Base-by-base conservation (phyloP, 2,329 filamentous ascomycete genomes). In the Metarhizium humberi region DNA sequence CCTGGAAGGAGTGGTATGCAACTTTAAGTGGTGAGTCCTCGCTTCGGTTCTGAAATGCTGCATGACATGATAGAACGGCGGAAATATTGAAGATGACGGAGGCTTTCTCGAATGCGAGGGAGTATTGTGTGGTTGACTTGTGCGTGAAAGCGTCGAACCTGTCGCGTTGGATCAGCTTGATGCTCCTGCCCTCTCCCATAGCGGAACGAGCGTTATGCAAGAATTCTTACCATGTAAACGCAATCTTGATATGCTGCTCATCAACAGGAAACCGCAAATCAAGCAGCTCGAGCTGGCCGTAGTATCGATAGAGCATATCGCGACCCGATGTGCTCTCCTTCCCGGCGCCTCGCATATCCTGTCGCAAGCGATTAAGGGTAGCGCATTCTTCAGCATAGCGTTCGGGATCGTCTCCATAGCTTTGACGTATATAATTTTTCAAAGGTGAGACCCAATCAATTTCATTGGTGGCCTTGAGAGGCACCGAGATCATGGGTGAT, bases 131-230 rank as follows among this genome's bases (percentile, higher is more conserved):
- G 4, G 94, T 99, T n/a, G 91, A 82, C 67, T 97, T 96, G 70
- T 96, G 92, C 48, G 94, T 99, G 69, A 99, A 99, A n/a, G 95
- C 94, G 71, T 99, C 94, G 74, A 95, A 97, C 91, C 91, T 96
- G 47, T 59, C 54, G 63, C 6, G 4, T 8, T 57, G 20, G 56
- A 51, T 59, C 43, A 55, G 52, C 47, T 14, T 30, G 11, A 10
- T 30, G 45, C 25, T 18, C 13, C 25, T 16, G 10, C 25, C 6
- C 11, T 13, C 38, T 11, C 18, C 6, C 14, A 49, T 0, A 10
- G 29, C 34, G 49, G 1, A 10, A 29, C 34, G 48, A 43, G 43
- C 34, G 50, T 81, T 16, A 29, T 18, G 2, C 45, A 29, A 29
- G 25, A 10, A 14, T 29, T n/a, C 58, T 20, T 57, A 96, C 94